Percentiles rank a stretch among this genome's conserved stretches.
Evolutionary conservation across 306 rosid species (phyloP).

Genomic region (Glycine tomentella): DNA sequence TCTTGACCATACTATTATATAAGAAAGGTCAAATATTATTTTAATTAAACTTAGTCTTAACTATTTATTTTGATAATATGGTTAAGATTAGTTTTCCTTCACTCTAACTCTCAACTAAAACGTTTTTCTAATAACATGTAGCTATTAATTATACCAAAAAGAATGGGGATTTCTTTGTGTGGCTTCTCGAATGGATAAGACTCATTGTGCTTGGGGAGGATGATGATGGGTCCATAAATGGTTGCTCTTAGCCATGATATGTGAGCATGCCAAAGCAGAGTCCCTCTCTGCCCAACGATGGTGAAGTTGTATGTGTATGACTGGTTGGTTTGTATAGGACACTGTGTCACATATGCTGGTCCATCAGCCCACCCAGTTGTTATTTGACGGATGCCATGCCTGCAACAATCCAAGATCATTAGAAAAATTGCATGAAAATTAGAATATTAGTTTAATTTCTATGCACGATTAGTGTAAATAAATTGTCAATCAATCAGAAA

Average conservation of each 20-base stretch:
- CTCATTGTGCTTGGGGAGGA: slow-evolving; percentile 71
- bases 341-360: slow-evolving; percentile 88
- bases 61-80: not conserved
- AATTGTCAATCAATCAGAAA: not conserved
- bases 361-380: slow-evolving; percentile 85
- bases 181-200: slow-evolving; percentile 82
- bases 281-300: slow-evolving; percentile 78
- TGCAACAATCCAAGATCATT: slow-evolving; percentile 38
- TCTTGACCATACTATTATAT: not conserved
- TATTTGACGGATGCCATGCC: slow-evolving; percentile 83
- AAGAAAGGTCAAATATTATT: not conserved
- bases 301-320: slow-evolving; percentile 78
- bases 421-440: not conserved
- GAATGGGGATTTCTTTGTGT: slow-evolving; percentile 68
- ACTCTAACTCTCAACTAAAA: too few species aligned
- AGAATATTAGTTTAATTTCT: not conserved
- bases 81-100: not conserved
- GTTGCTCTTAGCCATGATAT: slow-evolving; percentile 81
- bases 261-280: slow-evolving; percentile 88
- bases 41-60: not conserved
- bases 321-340: slow-evolving; percentile 78
- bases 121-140: not conserved
- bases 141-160: slow-evolving; percentile 63
- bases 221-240: slow-evolving; percentile 77
- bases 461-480: not conserved